Base-by-base conservation (phyloP, 1,284 basidiomycete species). In the Ceratobasidium sp. region DNA sequence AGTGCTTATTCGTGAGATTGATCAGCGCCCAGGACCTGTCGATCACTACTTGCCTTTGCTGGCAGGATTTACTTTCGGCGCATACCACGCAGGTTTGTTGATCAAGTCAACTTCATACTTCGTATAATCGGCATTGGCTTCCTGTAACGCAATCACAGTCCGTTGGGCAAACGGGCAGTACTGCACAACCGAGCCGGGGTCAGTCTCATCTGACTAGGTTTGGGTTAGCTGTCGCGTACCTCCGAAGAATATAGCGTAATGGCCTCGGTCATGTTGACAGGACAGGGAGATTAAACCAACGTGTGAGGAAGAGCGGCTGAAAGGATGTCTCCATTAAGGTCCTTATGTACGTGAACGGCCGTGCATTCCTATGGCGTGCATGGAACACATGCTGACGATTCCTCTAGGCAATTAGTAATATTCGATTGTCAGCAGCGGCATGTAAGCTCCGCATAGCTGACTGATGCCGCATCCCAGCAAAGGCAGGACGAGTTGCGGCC, bases 11-110 rank as follows among this genome's bases (percentile, higher is more conserved):
- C 34, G 36, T 45, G 23, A 43, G 41, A 30, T n/a, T n/a, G n/a
- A n/a, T 59, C 32, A 16, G 34, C 58, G n/a, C 36, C 36, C 53
- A 57, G 50, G 26, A 53, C 55, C 28, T 58, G 55, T 41, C 30
- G 21, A 36, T 45, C 30, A 46, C 14, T 39, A 64, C 16, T 48
- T 41, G 48, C 60, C 53, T 83, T 90, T 89, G 78, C 85, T 84
- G 0, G 85, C 87, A 0, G 86, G 85, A 79, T 90, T 90, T 43
- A 91, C 83, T 73, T 86, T 82, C 0, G 84, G 81, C 0, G 85
- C 83, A 77, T 88, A 89, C 89, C 88, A 89, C 60, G 82, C 83
- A 0, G 89, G 89, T 80, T 90, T 90, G 81, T 88, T 86, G 75
- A 77, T 71, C 34, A 90, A 79, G 76, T 90, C 85, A 71, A 90